Conservation (phyloP, 2,329 filamentous ascomycete species). For the Monosporascus sp. region DNA sequence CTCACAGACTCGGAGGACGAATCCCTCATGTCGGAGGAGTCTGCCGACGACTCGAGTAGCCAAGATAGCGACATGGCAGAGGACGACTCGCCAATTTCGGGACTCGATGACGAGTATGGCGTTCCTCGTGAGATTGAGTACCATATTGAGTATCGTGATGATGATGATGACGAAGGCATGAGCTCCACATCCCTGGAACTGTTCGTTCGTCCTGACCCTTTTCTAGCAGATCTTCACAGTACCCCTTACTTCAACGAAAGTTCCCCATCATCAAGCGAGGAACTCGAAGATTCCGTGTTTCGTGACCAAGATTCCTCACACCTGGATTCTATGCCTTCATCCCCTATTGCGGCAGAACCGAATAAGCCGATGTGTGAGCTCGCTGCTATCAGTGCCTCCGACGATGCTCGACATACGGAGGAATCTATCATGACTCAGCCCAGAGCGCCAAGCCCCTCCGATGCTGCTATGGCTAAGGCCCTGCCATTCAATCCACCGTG, state of each 20-base stretch:
- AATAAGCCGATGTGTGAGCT: background rate
- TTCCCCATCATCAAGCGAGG: constrained; percentile 7
- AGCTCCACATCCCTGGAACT: background rate
- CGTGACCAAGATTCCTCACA: background rate
- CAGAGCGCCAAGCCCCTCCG: constrained; percentile 24
- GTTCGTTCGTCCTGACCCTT: background rate
- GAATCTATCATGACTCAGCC: background rate
- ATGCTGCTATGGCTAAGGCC: constrained; percentile 26
- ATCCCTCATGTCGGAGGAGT: constrained; percentile 4
- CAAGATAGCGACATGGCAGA: background rate
- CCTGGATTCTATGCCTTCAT: constrained; percentile 1
- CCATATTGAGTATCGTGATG: constrained; percentile 7
- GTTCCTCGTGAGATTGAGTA: constrained; percentile 4
- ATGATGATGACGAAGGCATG: constrained; percentile 12
- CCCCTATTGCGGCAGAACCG: background rate
- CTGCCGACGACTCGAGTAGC: constrained; percentile 1
- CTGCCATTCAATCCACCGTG: constrained; percentile 22
- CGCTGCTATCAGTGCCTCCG: constrained; percentile 2
- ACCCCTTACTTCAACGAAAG: constrained; percentile 6
- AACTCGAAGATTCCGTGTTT: constrained; percentile 1
- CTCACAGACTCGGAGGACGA: constrained; percentile 6
- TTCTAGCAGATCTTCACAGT: background rate
- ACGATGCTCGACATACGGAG: constrained; percentile 4
- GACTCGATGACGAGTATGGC: constrained; percentile 2
- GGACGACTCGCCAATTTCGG: constrained; percentile 5